Base-by-base conservation (phyloP, 140 eudicot genomes). In the Oenanthe javanica region DNA sequence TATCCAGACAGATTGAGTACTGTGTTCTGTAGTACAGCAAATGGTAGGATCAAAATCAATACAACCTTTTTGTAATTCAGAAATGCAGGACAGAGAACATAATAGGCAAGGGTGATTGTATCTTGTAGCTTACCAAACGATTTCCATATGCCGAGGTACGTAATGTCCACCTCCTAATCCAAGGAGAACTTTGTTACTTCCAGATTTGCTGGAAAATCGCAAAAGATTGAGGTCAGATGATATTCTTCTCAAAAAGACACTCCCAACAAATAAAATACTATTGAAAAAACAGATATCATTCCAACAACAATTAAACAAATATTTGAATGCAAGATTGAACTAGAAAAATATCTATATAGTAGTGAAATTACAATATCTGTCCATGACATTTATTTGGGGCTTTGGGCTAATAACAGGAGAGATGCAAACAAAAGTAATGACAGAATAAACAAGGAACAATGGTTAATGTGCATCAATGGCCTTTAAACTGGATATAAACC, bases 141-240 rank as follows among this genome's bases (percentile, higher is more conserved):
- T 82, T 82, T 94, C 98, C 97, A 92, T 92, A 82, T 94, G 98
- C 19, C 98, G 98, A 77, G 98, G 98, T 82, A 84, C 98, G 85
- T 94, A 94, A 87, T 94, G 98, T 50, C 98, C 98, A 77, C 98
- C 98, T 47, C 98, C 98, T 82, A 94, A 38, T 61, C 98, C 98
- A 19, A 94, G 89, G 76, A 94, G 96, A 75, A 94, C 89, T 77
- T 94, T 94, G 55, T 82, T 90, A 79, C 82, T 85, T 70, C 84
- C 82, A 49, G 80, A 66, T 69, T 75, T 78, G 80, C 98, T 92
- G 94, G n/a, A 45, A 81, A 48, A 80, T 43, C 57, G 79, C 78
- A 54, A 15, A 54, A 72, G 36, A 40, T 40, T 52, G 23, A 46
- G 47, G 45, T 42, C 36, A 80, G 69, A 40, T 51, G 42, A 80